These are phyloP conservation scores for Iris pallida DNA, from an alignment of 116 monocot genomes.

Conservation along the genomic window DNA sequence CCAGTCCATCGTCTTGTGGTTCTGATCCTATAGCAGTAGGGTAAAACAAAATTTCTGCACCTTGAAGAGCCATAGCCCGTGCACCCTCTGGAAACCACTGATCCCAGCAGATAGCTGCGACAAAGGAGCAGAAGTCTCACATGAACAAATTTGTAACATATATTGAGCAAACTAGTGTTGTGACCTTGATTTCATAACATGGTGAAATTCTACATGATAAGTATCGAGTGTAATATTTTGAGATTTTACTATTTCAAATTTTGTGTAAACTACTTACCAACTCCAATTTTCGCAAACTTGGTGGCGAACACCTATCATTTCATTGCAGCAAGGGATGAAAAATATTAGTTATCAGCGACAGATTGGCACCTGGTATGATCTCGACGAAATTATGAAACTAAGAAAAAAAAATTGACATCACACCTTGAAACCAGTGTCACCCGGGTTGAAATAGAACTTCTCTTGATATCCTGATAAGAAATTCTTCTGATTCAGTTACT, in stretches of 20 bases:
- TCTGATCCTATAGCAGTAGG: conserved; percentile 97
- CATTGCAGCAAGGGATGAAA: neutral
- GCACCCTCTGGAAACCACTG: conserved; percentile 99
- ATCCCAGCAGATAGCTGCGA: conserved; percentile 93
- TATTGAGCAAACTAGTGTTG: too few species aligned
- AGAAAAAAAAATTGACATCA: conserved; percentile 5
- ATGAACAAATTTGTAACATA: neutral
- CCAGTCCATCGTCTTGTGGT: conserved; percentile 77
- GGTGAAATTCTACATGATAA: too few species aligned
- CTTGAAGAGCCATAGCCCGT: conserved; percentile 88
- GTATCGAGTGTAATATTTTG: too few species aligned
- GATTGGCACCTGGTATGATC: too few species aligned
- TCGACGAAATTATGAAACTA: neutral
- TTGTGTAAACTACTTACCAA: conserved; percentile 35
- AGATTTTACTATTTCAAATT: too few species aligned
- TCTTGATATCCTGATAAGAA: conserved; percentile 84
- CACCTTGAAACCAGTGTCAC: conserved; percentile 97
- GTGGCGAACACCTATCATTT: conserved; percentile 71
- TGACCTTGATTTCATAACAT: too few species aligned
- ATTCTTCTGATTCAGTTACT: neutral
- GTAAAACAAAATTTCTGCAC: conserved; percentile 90
- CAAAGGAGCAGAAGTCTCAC: conserved; percentile 1
- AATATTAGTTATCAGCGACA: neutral
- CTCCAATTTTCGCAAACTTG: conserved; percentile 91
- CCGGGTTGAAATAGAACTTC: conserved; percentile 95